Evolutionary conservation across 1,284 basidiomycete genomes (phyloP).

Genomic region (Agaricales sp.): DNA sequence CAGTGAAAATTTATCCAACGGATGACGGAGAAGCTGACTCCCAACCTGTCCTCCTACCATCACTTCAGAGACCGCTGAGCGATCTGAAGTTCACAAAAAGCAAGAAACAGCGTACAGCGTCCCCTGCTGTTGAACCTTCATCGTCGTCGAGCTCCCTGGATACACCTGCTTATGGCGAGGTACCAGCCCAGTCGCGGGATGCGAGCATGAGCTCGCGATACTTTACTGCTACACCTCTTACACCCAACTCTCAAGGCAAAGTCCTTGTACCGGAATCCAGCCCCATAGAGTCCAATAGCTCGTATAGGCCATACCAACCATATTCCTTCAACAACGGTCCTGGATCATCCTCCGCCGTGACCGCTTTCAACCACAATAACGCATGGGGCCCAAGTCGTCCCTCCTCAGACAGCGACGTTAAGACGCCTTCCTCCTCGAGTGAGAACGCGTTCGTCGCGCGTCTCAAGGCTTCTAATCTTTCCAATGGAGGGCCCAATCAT

Average conservation of each 20-base stretch:
- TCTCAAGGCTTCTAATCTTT: background rate
- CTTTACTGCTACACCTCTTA: slow-evolving; percentile 10
- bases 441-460: background rate
- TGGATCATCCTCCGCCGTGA: background rate
- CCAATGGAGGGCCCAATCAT: background rate
- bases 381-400: slow-evolving; percentile 24
- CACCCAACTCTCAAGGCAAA: slow-evolving; percentile 30
- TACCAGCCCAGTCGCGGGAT: background rate
- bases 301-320: slow-evolving; percentile 25
- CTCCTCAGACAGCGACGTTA: background rate
- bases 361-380: slow-evolving; percentile 12
- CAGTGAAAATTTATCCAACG: background rate
- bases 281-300: slow-evolving; percentile 34
- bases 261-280: slow-evolving; percentile 71
- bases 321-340: slow-evolving; percentile 13
- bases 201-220: slow-evolving; percentile 1
- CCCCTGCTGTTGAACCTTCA: background rate
- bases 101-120: background rate
- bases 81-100: background rate
- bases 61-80: background rate
- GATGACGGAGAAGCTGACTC: background rate
- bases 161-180: background rate
- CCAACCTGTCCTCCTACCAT: background rate
- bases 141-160: background rate
- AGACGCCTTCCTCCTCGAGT: background rate